phyloP scores from a whole-genome alignment of 164 flowering plant species.

The Santalum album region DNA sequence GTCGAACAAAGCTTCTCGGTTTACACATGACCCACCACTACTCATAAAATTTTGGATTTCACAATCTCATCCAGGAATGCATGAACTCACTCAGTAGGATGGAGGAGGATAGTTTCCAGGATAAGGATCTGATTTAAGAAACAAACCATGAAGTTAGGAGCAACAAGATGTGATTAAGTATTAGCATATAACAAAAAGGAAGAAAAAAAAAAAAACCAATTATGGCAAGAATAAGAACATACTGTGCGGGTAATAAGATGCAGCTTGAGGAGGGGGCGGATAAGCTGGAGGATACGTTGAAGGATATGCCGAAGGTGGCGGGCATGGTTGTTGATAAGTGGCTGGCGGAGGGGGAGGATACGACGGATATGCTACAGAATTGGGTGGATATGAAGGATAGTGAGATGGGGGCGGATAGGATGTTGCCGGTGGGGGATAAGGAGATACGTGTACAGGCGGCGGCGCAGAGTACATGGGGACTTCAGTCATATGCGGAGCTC shows the following conservation, averaged over 20 bases:
- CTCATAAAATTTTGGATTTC: no score
- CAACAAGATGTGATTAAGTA: neutral
- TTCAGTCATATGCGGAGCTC: conserved; percentile 21
- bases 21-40: no score
- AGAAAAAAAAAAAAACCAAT: neutral
- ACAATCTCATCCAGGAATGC: no score
- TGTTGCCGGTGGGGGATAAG: conserved; percentile 22
- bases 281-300: conserved; percentile 60
- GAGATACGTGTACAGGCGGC: conserved; percentile 19
- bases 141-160: neutral
- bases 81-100: conserved; percentile 19
- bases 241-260: conserved; percentile 43
- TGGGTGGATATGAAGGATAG: conserved; percentile 27
- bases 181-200: neutral
- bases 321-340: conserved; percentile 22
- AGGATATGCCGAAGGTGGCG: conserved; percentile 38
- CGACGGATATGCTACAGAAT: conserved; percentile 25
- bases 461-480: conserved; percentile 26
- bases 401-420: conserved; percentile 24
- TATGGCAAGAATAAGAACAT: neutral
- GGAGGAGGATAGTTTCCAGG: conserved; percentile 28
- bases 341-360: conserved; percentile 21
- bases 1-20: no score
- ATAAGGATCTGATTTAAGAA: conserved; percentile 19
- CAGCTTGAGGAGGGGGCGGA: conserved; percentile 38